Evolutionary conservation across 345 rosid species (phyloP).

Genomic region (Salix koriyanagi): DNA sequence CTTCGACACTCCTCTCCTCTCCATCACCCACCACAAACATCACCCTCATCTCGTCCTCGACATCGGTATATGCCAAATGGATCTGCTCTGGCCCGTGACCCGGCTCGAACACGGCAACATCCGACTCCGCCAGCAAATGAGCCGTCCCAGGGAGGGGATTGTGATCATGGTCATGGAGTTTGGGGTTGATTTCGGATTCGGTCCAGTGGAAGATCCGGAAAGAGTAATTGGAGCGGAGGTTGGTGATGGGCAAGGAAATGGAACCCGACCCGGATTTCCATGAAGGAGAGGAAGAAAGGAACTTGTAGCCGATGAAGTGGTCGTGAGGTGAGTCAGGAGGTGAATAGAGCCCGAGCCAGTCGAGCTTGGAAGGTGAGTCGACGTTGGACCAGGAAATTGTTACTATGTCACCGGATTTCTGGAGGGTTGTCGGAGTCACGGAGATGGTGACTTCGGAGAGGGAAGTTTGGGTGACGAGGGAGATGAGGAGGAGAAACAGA

Average conservation of each 20-base stretch:
- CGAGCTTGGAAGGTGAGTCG: conserved; percentile 69
- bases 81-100: conserved; percentile 66
- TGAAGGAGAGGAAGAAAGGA: conserved; percentile 52
- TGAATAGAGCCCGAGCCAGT: conserved; percentile 87
- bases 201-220: conserved; percentile 93
- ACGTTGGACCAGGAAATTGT: conserved; percentile 64
- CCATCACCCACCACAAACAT: conserved; percentile 66
- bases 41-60: conserved; percentile 74
- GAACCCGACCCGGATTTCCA: conserved; percentile 74
- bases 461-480: conserved; percentile 15
- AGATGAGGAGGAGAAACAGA: conserved; percentile 20
- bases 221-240: conserved; percentile 70
- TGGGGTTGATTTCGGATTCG: conserved; percentile 56
- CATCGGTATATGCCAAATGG: conserved; percentile 63
- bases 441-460: conserved; percentile 38
- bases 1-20: conserved; percentile 54
- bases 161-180: conserved; percentile 61
- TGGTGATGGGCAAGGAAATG: conserved; percentile 60
- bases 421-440: conserved; percentile 42
- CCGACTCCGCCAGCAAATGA: conserved; percentile 53
- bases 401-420: conserved; percentile 58
- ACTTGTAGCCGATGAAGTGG: conserved; percentile 72
- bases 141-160: conserved; percentile 75
- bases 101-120: conserved; percentile 34
- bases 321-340: conserved; percentile 68